Base-by-base conservation (phyloP, 208 protist species). In the Perkinsela sp. region DNA sequence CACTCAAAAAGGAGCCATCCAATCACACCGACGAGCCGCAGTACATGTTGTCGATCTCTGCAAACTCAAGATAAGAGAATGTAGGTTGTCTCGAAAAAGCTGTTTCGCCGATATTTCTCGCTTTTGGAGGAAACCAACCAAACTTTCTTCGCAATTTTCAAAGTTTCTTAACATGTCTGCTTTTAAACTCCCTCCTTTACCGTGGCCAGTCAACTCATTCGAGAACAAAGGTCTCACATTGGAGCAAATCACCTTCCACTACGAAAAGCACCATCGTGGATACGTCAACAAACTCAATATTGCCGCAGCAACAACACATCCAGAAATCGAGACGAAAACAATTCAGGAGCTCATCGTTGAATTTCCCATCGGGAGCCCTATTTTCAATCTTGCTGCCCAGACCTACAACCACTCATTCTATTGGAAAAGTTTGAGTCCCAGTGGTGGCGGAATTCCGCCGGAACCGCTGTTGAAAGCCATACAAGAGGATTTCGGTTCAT, bases 351-450 rank as follows among this genome's bases (percentile, higher is more conserved):
- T 93, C 30, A 86, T 93, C 72, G 6, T 6, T 57, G 13, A 57
- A 6, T 22, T 6, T 57, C 40, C 40, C 22, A 57, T 6, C 22
- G 40, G 40, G 22, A 80, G 77, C 72, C 81, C 79, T 6, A 73
- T 82, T 30, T 94, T 91, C 81, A 95, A 95, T 78, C 77, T 78
- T 28, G 86, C 90, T 16, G 89, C 86, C 30, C 90, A 95, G 80
- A 77, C 90, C 71, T 95, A 79, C 74, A 95, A 94, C 76, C 91
- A 94, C 78, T 83, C 72, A 13, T 94, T 94, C 77, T 94, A 89
- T 82, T 95, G 91, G 89, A 73, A 86, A 31, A 88, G 73, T 67
- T 70, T 93, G 66, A 77, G 67, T 65, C 80, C 87, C 66, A 80
- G 77, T 40, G 79, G 77, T 65, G 81, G 80, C 48, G 81, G 78